phyloP scores from a whole-genome alignment of 2,329 filamentous ascomycete species.

The Ophiostoma australiae region DNA sequence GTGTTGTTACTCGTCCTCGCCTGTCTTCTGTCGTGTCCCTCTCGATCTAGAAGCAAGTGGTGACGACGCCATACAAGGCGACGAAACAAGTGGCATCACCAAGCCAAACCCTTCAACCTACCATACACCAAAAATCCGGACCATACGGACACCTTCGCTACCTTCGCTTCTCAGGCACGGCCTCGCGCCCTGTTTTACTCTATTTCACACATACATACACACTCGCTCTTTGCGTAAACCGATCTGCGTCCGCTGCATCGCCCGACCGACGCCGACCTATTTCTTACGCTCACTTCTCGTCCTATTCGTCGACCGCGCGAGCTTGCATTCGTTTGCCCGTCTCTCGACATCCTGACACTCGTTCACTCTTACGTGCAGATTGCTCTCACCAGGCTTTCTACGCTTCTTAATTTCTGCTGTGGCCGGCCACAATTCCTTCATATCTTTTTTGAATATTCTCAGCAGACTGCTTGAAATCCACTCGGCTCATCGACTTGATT shows the following conservation, averaged over 20 bases:
- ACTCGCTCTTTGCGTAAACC: neutral
- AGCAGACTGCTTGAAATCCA: neutral
- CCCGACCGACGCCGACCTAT: neutral
- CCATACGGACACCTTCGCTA: slow-evolving; percentile 7
- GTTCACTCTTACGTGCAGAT: neutral
- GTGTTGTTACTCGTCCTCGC: neutral
- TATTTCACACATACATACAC: neutral
- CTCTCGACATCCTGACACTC: slow-evolving; percentile 15
- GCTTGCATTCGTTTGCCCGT: slow-evolving; percentile 16
- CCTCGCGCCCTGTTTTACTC: neutral
- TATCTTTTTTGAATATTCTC: neutral
- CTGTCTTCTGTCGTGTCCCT: slow-evolving; percentile 11
- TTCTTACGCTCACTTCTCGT: neutral
- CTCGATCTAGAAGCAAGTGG: slow-evolving; percentile 2
- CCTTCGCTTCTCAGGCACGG: neutral
- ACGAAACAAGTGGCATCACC: neutral
- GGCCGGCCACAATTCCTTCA: slow-evolving; percentile 26
- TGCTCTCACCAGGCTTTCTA: neutral
- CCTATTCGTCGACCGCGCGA: neutral
- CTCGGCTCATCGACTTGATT: neutral
- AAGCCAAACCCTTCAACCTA: neutral
- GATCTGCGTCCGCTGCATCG: neutral
- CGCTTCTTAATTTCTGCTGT: slow-evolving; percentile 20
- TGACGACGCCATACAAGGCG: slow-evolving; percentile 9
- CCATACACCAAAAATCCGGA: neutral